These are phyloP conservation scores for Tylopilus vinaceipallidus DNA, from an alignment of 768 basidiomycete species.

Conservation along the genomic window DNA sequence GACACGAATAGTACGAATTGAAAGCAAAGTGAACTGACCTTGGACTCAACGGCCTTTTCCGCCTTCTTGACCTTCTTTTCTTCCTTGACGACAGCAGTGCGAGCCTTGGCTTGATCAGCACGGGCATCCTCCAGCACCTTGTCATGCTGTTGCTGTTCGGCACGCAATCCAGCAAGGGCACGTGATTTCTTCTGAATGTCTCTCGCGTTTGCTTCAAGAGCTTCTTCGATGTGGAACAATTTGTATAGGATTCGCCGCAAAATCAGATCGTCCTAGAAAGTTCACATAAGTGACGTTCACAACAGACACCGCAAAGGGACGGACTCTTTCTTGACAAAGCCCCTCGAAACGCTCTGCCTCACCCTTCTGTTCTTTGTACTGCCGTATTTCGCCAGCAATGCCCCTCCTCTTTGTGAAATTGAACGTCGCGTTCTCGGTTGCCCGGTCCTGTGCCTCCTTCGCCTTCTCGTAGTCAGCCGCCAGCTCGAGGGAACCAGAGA, in stretches of 20 bases:
- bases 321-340: slow-evolving; percentile 69
- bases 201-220: slow-evolving; percentile 68
- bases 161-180: slow-evolving; percentile 62
- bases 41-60: slow-evolving; percentile 84
- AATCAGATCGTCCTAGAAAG: slow-evolving; percentile 70
- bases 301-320: slow-evolving; percentile 19
- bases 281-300: slow-evolving; percentile 4
- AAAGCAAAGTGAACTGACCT: slow-evolving; percentile 44
- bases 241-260: slow-evolving; percentile 83
- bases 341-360: slow-evolving; percentile 88
- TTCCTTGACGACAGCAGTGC: slow-evolving; percentile 72
- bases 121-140: slow-evolving; percentile 70
- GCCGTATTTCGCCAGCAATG: slow-evolving; percentile 92
- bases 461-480: slow-evolving; percentile 86
- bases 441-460: slow-evolving; percentile 81
- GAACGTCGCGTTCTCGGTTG: slow-evolving; percentile 91
- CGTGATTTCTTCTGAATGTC: slow-evolving; percentile 74
- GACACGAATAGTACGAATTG: neutral
- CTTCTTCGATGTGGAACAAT: slow-evolving; percentile 85
- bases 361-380: slow-evolving; percentile 94
- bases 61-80: slow-evolving; percentile 89
- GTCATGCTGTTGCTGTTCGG: slow-evolving; percentile 70
- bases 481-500: slow-evolving; percentile 90
- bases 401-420: slow-evolving; percentile 94
- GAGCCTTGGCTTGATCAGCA: slow-evolving; percentile 75